Conservation (phyloP, 2,329 filamentous ascomycete genomes). For the Cladosporium sphaerospermum region DNA sequence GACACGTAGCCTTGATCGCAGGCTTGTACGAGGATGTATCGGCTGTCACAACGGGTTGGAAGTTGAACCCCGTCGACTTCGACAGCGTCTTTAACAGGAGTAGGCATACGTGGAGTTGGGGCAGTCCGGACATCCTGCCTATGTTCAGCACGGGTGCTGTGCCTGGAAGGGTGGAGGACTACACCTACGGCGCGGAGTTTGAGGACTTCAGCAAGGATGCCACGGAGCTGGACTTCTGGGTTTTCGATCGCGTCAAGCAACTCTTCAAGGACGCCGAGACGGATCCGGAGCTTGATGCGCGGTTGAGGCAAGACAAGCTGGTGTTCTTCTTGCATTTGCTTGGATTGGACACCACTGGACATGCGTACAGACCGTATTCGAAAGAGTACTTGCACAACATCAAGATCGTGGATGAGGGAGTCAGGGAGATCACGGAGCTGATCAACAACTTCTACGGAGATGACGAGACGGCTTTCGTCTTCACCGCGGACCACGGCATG, state of each 20-base stretch:
- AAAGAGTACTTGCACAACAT: slow-evolving; percentile 93
- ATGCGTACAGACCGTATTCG: slow-evolving; percentile 82
- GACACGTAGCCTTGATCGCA: slow-evolving; percentile 93
- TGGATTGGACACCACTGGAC: slow-evolving; percentile 84
- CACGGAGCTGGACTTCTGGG: slow-evolving; percentile 79
- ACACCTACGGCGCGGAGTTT: slow-evolving; percentile 72
- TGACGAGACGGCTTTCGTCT: slow-evolving; percentile 85
- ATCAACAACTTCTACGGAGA: slow-evolving; percentile 79
- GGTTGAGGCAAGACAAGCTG: slow-evolving; percentile 72
- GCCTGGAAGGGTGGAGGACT: slow-evolving; percentile 79
- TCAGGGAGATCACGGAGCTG: slow-evolving; percentile 73
- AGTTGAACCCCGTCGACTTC: slow-evolving; percentile 95
- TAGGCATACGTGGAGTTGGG: slow-evolving; percentile 98
- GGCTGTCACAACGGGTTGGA: slow-evolving; percentile 95
- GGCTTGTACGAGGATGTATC: slow-evolving; percentile 97
- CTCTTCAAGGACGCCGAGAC: slow-evolving; percentile 74
- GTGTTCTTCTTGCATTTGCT: slow-evolving; percentile 95
- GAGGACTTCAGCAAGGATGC: slow-evolving; percentile 89
- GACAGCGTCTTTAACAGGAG: slow-evolving; percentile 98
- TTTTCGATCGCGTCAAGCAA: slow-evolving; percentile 87
- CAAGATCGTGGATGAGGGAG: slow-evolving; percentile 84
- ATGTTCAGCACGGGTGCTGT: slow-evolving; percentile 97
- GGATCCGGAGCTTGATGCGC: slow-evolving; percentile 67
- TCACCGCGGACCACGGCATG: slow-evolving; percentile 98
- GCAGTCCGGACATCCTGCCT: slow-evolving; percentile 90